Conservation (phyloP, 83 land plant genomes). For the Isoetes engelmannii region DNA sequence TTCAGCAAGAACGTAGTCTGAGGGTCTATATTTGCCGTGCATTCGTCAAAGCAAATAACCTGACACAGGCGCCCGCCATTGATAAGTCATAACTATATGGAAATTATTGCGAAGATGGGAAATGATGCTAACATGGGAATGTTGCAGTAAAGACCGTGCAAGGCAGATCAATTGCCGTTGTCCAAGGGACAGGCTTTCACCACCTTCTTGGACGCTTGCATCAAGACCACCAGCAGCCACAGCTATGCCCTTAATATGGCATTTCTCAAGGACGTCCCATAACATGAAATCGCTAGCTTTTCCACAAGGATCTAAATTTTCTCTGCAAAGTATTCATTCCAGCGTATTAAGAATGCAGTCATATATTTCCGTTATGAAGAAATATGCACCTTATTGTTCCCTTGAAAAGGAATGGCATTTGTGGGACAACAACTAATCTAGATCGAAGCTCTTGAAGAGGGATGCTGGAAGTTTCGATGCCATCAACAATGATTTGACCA, state of each 20-base stretch:
- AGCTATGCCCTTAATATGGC: conserved; percentile 65
- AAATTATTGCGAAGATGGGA: neutral
- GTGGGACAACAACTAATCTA: conserved; percentile 75
- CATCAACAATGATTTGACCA: conserved; percentile 67
- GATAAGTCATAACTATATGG: neutral
- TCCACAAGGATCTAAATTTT: conserved; percentile 71
- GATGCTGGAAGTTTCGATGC: conserved; percentile 38
- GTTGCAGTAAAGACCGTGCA: conserved; percentile 71
- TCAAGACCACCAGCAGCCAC: conserved; percentile 69
- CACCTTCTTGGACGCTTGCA: conserved; percentile 50
- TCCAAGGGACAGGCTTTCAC: conserved; percentile 74
- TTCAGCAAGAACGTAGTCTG: conserved; percentile 62
- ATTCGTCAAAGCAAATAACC: conserved; percentile 93
- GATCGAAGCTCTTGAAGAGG: conserved; percentile 65
- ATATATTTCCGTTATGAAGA: neutral
- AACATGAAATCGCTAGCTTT: conserved; percentile 39
- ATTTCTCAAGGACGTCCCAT: conserved; percentile 70
- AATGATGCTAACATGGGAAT: conserved; percentile 50
- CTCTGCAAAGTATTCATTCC: conserved; percentile 39
- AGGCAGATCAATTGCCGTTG: conserved; percentile 89
- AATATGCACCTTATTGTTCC: conserved; percentile 68
- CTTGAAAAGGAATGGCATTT: conserved; percentile 85
- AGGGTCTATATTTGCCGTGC: conserved; percentile 83
- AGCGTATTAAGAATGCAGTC: conserved; percentile 6
- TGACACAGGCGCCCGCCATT: conserved; percentile 16